Percentiles rank a stretch among this genome's conserved stretches.
Evolutionary conservation across 2,329 filamentous ascomycete species (phyloP).

Genomic region (Macrophomina tecta): DNA sequence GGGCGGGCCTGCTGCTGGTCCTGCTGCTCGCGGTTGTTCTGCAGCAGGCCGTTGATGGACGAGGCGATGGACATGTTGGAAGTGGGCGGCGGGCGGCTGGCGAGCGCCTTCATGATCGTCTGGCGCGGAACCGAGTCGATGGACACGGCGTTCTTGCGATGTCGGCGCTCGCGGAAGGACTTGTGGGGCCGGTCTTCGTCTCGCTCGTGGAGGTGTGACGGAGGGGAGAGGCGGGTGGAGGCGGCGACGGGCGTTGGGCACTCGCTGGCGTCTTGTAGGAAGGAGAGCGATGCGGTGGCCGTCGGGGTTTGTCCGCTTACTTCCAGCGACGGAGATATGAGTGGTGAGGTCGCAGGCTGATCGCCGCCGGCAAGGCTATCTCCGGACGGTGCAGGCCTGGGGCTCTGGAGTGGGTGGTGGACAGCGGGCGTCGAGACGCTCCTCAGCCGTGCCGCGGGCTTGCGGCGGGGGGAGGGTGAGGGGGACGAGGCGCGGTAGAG

Average conservation of each 20-base stretch:
- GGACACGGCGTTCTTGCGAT: conserved; percentile 54
- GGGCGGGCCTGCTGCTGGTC: conserved; percentile 12
- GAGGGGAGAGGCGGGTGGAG: neutral
- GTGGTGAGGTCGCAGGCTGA: conserved; percentile 23
- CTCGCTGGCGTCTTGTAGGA: conserved; percentile 4
- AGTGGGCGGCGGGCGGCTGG: conserved; percentile 63
- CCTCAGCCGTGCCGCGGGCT: conserved; percentile 18
- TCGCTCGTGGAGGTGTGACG: neutral
- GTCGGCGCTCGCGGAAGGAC: conserved; percentile 46
- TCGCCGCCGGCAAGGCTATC: conserved; percentile 22
- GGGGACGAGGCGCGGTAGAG: neutral
- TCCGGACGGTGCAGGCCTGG: conserved; percentile 2
- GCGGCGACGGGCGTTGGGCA: conserved; percentile 11
- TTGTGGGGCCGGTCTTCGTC: conserved; percentile 23
- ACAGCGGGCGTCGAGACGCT: conserved; percentile 14
- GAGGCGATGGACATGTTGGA: conserved; percentile 67
- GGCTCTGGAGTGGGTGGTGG: neutral
- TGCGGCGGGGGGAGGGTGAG: neutral
- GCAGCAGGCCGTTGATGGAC: conserved; percentile 65
- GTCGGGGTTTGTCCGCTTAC: conserved; percentile 21
- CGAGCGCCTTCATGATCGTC: conserved; percentile 82
- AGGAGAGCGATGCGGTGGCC: neutral
- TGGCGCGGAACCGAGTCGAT: conserved; percentile 75
- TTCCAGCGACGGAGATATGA: conserved; percentile 19
- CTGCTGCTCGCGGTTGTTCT: conserved; percentile 12